Conservation (phyloP, 768 basidiomycete species). For the Rhodosporidiobolus sp. region DNA sequence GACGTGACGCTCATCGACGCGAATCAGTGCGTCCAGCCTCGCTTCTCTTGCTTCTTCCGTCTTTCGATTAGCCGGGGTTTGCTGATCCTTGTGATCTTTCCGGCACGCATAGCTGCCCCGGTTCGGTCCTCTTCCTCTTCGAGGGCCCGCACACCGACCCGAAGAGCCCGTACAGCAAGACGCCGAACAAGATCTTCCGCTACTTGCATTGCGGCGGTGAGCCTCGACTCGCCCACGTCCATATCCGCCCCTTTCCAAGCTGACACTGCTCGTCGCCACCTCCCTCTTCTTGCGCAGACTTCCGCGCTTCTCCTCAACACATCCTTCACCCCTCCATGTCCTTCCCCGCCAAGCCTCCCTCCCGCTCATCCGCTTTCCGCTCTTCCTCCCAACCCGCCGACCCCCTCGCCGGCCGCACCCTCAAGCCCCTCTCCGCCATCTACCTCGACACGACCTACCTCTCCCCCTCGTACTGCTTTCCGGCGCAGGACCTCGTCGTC, state of each 20-base stretch:
- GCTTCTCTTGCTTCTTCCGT: not conserved
- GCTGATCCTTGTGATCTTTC: not conserved
- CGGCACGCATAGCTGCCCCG: slow-evolving; percentile 58
- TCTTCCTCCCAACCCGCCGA: not conserved
- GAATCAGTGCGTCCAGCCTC: slow-evolving; percentile 70
- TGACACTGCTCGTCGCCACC: not conserved
- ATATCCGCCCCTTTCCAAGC: not conserved
- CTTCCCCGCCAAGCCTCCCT: not conserved
- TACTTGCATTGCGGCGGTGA: slow-evolving; percentile 88
- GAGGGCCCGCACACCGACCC: slow-evolving; percentile 77
- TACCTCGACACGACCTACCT: slow-evolving; percentile 84
- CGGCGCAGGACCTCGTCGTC: slow-evolving; percentile 90
- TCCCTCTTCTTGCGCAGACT: slow-evolving; percentile 49
- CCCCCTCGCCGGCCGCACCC: slow-evolving; percentile 50
- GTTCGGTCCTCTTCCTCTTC: slow-evolving; percentile 88
- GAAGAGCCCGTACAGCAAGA: slow-evolving; percentile 32
- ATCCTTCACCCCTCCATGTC: slow-evolving; percentile 66
- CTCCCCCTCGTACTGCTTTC: slow-evolving; percentile 73
- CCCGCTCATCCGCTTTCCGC: not conserved
- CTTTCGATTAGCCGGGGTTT: not conserved
- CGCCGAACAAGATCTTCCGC: slow-evolving; percentile 57
- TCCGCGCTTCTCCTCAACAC: slow-evolving; percentile 83
- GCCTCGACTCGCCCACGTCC: not conserved
- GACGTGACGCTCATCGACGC: slow-evolving; percentile 92
- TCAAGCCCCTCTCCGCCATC: slow-evolving; percentile 76